These are phyloP conservation scores for Borealophlyctis nickersoniae DNA, from an alignment of 192 early-diverging fungal genomes.

Conservation along the genomic window DNA sequence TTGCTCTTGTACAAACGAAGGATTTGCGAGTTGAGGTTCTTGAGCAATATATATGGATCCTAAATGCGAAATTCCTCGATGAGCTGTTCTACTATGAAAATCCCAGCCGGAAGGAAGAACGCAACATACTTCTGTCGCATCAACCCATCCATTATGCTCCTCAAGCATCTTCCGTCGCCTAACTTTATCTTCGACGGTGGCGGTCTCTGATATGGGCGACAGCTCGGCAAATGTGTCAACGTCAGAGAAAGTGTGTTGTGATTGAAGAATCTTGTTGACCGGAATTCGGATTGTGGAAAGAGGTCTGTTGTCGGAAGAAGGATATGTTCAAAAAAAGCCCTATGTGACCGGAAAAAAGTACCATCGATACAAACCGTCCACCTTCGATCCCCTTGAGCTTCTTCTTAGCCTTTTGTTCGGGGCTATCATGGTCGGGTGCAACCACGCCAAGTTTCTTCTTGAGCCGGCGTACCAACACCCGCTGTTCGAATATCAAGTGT, in stretches of 20 bases:
- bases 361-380: conserved; percentile 29
- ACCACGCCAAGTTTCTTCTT: conserved; percentile 68
- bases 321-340: neutral
- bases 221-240: conserved; percentile 13
- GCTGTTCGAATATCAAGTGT: conserved; percentile 71
- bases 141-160: conserved; percentile 56
- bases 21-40: conserved; percentile 8
- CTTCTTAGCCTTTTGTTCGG: conserved; percentile 36
- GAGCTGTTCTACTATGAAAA: conserved; percentile 6
- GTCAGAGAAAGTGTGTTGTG: neutral
- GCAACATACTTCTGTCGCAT: conserved; percentile 63
- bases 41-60: conserved; percentile 44
- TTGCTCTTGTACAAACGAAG: conserved; percentile 11
- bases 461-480: conserved; percentile 58
- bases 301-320: conserved; percentile 12
- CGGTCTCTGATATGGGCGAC: conserved; percentile 40
- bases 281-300: conserved; percentile 61
- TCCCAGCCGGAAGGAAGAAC: neutral
- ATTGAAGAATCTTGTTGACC: conserved; percentile 44
- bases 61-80: conserved; percentile 16
- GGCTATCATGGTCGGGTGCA: conserved; percentile 48
- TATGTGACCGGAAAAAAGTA: conserved; percentile 23
- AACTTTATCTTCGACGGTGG: conserved; percentile 54
- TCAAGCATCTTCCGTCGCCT: conserved; percentile 56
- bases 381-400: conserved; percentile 36